These are phyloP conservation scores for Ascochyta pisi DNA, from an alignment of 2,329 filamentous ascomycete species.

Conservation along the genomic window DNA sequence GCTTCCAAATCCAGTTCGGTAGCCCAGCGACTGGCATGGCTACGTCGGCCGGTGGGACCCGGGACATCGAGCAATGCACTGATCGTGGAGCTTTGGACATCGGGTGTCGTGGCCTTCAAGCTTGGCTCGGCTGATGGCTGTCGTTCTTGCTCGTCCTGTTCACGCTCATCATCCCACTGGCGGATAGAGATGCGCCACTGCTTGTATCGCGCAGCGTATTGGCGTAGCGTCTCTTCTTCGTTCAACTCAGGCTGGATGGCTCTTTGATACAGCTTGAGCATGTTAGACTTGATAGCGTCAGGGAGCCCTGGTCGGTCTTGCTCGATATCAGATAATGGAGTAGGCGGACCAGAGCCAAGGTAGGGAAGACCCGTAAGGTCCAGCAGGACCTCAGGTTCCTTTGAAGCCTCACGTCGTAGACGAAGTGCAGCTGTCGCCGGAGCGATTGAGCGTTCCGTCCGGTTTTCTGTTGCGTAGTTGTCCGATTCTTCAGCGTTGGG, in stretches of 20 bases:
- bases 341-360: conserved; percentile 52
- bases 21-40: conserved; percentile 43
- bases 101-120: conserved; percentile 54
- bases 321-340: conserved; percentile 53
- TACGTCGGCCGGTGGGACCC: conserved; percentile 40
- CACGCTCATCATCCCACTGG: conserved; percentile 50
- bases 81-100: conserved; percentile 47
- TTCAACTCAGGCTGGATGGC: conserved; percentile 41
- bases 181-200: conserved; percentile 52
- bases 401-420: conserved; percentile 37
- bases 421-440: conserved; percentile 44
- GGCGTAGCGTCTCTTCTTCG: conserved; percentile 37
- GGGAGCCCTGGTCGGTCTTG: conserved; percentile 48
- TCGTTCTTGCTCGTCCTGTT: conserved; percentile 48
- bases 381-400: conserved; percentile 47
- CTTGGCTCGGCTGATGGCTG: conserved; percentile 46
- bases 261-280: conserved; percentile 45
- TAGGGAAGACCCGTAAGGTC: conserved; percentile 55
- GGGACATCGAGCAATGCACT: conserved; percentile 38
- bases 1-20: conserved; percentile 77
- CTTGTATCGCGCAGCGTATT: conserved; percentile 50
- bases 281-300: conserved; percentile 44
- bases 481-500: conserved; percentile 46
- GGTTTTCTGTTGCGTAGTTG: conserved; percentile 38
- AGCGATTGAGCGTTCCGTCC: conserved; percentile 34